Conservation (phyloP, 805 yeast species). For the Metschnikowia similis region DNA sequence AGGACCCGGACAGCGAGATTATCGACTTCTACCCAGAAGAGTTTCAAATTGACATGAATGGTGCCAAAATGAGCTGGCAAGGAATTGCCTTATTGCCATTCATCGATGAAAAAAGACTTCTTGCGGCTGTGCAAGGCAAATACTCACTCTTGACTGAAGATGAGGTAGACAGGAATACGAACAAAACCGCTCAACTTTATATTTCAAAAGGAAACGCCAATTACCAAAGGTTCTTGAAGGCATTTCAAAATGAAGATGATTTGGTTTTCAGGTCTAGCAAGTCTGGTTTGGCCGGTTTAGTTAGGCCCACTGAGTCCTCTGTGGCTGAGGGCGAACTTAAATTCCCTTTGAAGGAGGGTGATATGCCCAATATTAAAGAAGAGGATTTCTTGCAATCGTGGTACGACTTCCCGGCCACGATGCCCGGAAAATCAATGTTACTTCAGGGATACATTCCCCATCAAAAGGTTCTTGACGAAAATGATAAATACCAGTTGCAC, state of each 20-base stretch:
- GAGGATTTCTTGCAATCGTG: constrained; percentile 39
- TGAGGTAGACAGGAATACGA: constrained; percentile 67
- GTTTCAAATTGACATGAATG: constrained; percentile 91
- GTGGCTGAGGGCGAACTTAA: constrained; percentile 28
- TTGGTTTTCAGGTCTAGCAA: constrained; percentile 44
- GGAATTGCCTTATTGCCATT: constrained; percentile 89
- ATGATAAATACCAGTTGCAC: constrained; percentile 60
- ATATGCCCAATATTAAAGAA: constrained; percentile 43
- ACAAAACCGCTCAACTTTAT: constrained; percentile 65
- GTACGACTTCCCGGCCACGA: constrained; percentile 59
- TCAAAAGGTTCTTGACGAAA: constrained; percentile 54
- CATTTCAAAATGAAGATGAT: constrained; percentile 32
- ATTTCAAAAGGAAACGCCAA: constrained; percentile 61
- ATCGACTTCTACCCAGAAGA: constrained; percentile 88
- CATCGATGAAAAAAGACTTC: constrained; percentile 75
- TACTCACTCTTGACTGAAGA: constrained; percentile 60
- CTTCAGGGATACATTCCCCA: constrained; percentile 73
- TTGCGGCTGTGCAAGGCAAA: constrained; percentile 60
- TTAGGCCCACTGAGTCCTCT: constrained; percentile 32
- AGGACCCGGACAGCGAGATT: constrained; percentile 71
- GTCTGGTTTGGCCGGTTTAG: constrained; percentile 59
- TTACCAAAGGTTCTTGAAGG: constrained; percentile 34
- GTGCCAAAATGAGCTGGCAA: constrained; percentile 92
- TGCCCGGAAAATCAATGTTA: constrained; percentile 74
- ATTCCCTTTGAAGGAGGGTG: constrained; percentile 47